Evolutionary conservation across 148 eudicot species (phyloP).

Genomic region (Polygonum maritimum): DNA sequence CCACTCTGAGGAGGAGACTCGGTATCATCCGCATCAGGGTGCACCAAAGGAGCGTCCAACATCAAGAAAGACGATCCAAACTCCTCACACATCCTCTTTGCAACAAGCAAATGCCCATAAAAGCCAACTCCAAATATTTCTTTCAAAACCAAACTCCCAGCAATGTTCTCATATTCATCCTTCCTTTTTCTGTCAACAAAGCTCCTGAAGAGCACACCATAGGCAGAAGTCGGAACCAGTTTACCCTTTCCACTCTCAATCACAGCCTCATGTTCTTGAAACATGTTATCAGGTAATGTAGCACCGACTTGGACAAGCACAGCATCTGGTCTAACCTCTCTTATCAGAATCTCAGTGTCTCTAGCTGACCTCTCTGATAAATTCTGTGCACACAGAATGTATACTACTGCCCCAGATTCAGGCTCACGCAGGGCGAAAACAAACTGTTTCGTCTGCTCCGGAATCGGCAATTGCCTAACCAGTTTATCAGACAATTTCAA

Average conservation of each 20-base stretch:
- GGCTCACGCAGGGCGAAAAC: slow-evolving; percentile 59
- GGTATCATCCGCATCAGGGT: slow-evolving; percentile 15
- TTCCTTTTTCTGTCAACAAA: slow-evolving; percentile 50
- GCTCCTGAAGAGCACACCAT: slow-evolving; percentile 59
- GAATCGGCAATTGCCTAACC: slow-evolving; percentile 47
- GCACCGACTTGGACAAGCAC: slow-evolving; percentile 52
- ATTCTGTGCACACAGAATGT: slow-evolving; percentile 78
- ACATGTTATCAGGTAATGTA: slow-evolving; percentile 21
- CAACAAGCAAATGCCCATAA: slow-evolving; percentile 54
- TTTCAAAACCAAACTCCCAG: slow-evolving; percentile 69
- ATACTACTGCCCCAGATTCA: slow-evolving; percentile 41
- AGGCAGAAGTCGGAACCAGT: slow-evolving; percentile 66
- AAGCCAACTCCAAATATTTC: slow-evolving; percentile 85
- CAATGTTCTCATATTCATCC: slow-evolving; percentile 65
- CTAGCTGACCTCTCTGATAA: slow-evolving; percentile 71
- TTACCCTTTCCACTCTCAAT: slow-evolving; percentile 20
- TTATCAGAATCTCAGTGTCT: slow-evolving; percentile 66
- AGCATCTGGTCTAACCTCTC: slow-evolving; percentile 68
- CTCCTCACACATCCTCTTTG: slow-evolving; percentile 63
- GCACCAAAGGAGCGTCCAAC: slow-evolving; percentile 45
- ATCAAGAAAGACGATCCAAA: slow-evolving; percentile 65
- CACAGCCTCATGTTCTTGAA: slow-evolving; percentile 21
- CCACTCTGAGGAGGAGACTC: slow-evolving; percentile 22
- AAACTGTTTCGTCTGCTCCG: slow-evolving; percentile 70
- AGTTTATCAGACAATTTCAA: slow-evolving; percentile 45